Evolutionary conservation across 306 rosid species (phyloP).

Genomic region (Ziziphus jujuba): DNA sequence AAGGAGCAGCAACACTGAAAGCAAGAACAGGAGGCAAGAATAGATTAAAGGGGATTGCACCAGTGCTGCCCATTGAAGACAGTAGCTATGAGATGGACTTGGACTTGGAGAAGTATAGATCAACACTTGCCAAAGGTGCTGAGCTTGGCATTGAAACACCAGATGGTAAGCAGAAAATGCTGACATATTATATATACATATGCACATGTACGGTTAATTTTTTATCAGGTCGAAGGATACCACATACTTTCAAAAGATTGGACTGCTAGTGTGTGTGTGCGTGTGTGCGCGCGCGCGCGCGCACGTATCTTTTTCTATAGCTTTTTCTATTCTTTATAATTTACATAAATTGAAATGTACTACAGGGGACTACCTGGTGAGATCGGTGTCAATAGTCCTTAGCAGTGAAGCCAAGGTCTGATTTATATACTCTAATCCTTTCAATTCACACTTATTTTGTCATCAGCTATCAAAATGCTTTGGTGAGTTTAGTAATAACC

Average conservation of each 20-base stretch:
- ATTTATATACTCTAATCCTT: neutral
- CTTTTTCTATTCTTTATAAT: neutral
- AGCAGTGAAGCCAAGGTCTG: conserved; percentile 68
- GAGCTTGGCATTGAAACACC: conserved; percentile 76
- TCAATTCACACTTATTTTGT: neutral
- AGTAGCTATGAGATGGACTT: conserved; percentile 52
- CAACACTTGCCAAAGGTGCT: conserved; percentile 59
- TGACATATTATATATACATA: no score
- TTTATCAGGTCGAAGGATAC: no score
- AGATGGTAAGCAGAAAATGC: conserved; percentile 46
- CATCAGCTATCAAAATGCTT: neutral
- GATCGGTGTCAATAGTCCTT: conserved; percentile 60
- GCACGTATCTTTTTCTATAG: neutral
- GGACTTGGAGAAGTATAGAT: conserved; percentile 61
- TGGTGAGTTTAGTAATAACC: neutral
- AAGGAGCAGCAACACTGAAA: conserved; percentile 83
- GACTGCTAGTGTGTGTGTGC: neutral
- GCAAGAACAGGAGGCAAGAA: conserved; percentile 77
- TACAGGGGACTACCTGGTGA: conserved; percentile 62
- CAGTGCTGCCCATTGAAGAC: conserved; percentile 70
- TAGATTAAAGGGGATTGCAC: conserved; percentile 58
- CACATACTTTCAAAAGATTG: neutral
- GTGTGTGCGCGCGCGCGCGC: no score
- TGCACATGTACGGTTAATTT: neutral
- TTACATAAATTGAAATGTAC: conserved; percentile 8